phyloP scores from a whole-genome alignment of 2,329 filamentous ascomycete species.

The Aspergillus oerlinghausenensis region DNA sequence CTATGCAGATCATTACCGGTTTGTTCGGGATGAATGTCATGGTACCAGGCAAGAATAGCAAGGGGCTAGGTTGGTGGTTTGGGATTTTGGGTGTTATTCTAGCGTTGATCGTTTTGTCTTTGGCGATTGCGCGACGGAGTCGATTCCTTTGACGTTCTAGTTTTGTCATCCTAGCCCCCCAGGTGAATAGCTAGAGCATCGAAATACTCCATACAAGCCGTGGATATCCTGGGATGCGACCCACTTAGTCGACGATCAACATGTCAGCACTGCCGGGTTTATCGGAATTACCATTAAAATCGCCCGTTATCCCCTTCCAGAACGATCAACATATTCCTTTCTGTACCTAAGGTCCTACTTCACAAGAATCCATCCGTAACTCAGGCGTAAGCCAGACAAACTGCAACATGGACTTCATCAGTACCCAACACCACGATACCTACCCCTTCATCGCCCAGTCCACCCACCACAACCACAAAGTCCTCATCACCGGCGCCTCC shows the following conservation, averaged over 20 bases:
- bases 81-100: conserved; percentile 43
- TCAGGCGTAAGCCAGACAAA: neutral
- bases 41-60: conserved; percentile 38
- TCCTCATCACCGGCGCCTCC: conserved; percentile 37
- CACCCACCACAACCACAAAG: conserved; percentile 23
- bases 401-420: neutral
- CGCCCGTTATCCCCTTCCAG: neutral
- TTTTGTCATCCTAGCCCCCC: neutral
- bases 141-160: neutral
- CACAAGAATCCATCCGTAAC: neutral
- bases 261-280: neutral
- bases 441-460: conserved; percentile 29
- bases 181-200: neutral
- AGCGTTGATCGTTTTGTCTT: conserved; percentile 27
- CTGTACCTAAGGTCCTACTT: neutral
- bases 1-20: conserved; percentile 76
- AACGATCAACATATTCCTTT: neutral
- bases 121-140: neutral
- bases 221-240: too few relatives aligned
- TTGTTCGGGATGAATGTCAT: conserved; percentile 49
- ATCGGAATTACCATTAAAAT: neutral
- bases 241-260: neutral
- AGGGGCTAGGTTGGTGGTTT: conserved; percentile 43
- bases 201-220: too few relatives aligned
- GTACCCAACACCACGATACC: conserved; percentile 25